Conservation (phyloP, 2,329 filamentous ascomycete genomes). For the Epicoccum nigrum region DNA sequence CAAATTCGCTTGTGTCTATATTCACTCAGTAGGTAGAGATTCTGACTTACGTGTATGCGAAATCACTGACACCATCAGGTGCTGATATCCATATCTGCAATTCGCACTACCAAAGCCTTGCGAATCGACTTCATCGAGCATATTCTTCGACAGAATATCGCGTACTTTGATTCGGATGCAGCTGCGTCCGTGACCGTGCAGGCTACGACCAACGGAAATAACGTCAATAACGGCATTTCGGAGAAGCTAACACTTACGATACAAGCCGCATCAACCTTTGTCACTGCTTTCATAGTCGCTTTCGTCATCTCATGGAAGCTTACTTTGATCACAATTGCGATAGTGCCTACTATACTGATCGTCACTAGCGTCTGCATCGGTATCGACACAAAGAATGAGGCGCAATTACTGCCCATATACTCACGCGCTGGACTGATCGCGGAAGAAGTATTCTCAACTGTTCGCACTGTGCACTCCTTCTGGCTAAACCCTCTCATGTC, state of each 20-base stretch:
- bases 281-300: constrained; percentile 85
- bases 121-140: constrained; percentile 68
- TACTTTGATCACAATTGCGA: constrained; percentile 71
- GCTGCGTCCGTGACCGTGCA: constrained; percentile 92
- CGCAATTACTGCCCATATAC: constrained; percentile 49
- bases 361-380: constrained; percentile 39
- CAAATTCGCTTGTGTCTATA: constrained; percentile 67
- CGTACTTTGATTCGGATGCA: constrained; percentile 75
- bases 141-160: constrained; percentile 60
- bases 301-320: constrained; percentile 94
- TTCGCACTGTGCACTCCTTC: constrained; percentile 57
- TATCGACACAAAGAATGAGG: constrained; percentile 47
- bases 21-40: constrained; percentile 28
- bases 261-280: constrained; percentile 60
- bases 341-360: constrained; percentile 54
- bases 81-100: constrained; percentile 57
- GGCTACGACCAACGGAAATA: constrained; percentile 91
- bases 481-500: constrained; percentile 53
- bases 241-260: constrained; percentile 53
- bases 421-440: constrained; percentile 55
- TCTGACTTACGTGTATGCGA: neutral
- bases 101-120: constrained; percentile 57
- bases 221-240: constrained; percentile 85
- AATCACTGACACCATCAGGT: constrained; percentile 29
- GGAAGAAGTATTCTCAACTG: constrained; percentile 58